phyloP scores from a whole-genome alignment of 2,329 filamentous ascomycete genomes.

The Alternaria ventricosa region DNA sequence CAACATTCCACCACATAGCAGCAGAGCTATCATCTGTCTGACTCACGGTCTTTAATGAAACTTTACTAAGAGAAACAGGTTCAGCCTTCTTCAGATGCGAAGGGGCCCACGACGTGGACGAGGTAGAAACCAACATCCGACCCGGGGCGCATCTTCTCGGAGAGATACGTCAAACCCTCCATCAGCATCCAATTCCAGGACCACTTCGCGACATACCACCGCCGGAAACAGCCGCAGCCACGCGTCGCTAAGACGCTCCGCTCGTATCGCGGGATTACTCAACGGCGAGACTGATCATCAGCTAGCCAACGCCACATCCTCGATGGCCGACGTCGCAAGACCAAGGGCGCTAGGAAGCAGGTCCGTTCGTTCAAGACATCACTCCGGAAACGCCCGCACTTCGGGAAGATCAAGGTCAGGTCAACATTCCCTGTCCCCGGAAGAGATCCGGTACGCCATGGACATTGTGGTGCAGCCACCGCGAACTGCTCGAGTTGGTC shows the following conservation, averaged over 20 bases:
- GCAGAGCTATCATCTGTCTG: conserved; percentile 30
- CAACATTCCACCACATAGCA: conserved; percentile 28
- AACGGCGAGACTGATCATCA: conserved; percentile 32
- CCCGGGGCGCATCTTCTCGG: conserved; percentile 34
- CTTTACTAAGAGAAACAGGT: conserved; percentile 39
- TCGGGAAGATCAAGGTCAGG: conserved; percentile 34
- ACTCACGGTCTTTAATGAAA: conserved; percentile 19
- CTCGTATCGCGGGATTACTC: conserved; percentile 40
- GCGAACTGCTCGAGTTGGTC: conserved; percentile 39
- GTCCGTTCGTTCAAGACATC: conserved; percentile 40
- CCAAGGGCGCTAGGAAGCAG: conserved; percentile 40
- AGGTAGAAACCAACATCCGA: conserved; percentile 43
- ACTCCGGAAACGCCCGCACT: conserved; percentile 27
- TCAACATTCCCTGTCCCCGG: conserved; percentile 31
- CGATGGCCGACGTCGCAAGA: conserved; percentile 50
- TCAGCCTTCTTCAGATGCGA: conserved; percentile 47
- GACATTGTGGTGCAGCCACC: conserved; percentile 49
- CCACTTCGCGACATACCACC: conserved; percentile 22
- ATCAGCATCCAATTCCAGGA: conserved; percentile 14
- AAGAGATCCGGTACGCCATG: conserved; percentile 47
- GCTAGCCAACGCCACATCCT: conserved; percentile 19
- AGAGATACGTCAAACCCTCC: conserved; percentile 32
- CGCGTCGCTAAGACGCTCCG: conserved; percentile 40
- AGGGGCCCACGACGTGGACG: conserved; percentile 44
- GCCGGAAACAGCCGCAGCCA: conserved; percentile 25